A percentile compares a stretch with the other conserved stretches of the same genome.
Evolutionary conservation across 2,329 filamentous ascomycete genomes (phyloP).

Genomic region (Elsinoe arachidis): DNA sequence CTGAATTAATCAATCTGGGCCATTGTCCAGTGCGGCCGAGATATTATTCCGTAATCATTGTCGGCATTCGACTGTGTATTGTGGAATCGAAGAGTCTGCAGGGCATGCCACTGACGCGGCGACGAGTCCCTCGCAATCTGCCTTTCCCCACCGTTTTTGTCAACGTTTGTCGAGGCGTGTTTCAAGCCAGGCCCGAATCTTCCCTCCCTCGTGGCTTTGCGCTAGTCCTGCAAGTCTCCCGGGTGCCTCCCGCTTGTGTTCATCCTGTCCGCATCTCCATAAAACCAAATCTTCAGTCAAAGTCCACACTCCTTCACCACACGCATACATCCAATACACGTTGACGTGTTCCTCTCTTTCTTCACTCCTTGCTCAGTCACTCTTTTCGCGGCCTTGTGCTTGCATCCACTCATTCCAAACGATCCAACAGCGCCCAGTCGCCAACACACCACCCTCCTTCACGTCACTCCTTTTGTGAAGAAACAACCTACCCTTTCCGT

Average conservation of each 20-base stretch:
- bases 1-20: conserved; percentile 4
- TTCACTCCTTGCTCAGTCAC: conserved; percentile 17
- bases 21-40: neutral
- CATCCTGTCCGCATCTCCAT: conserved; percentile 11
- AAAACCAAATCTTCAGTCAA: neutral
- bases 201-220: conserved; percentile 12
- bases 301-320: conserved; percentile 8
- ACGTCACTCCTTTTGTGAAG: conserved; percentile 11
- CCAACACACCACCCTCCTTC: conserved; percentile 9
- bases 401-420: conserved; percentile 15
- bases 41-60: neutral
- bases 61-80: neutral
- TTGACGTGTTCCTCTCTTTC: conserved; percentile 15
- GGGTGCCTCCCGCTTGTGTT: conserved; percentile 6
- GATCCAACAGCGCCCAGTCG: neutral
- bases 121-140: conserved; percentile 7
- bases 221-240: conserved; percentile 13
- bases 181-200: conserved; percentile 12
- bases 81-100: neutral
- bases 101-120: conserved; percentile 11
- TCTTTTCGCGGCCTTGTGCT: conserved; percentile 18
- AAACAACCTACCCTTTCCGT: neutral
- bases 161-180: conserved; percentile 13
- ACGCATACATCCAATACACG: conserved; percentile 13
- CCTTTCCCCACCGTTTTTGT: conserved; percentile 13